Base-by-base conservation (phyloP, 352 stramenopile genomes). In the Pythium phragmiticola region DNA sequence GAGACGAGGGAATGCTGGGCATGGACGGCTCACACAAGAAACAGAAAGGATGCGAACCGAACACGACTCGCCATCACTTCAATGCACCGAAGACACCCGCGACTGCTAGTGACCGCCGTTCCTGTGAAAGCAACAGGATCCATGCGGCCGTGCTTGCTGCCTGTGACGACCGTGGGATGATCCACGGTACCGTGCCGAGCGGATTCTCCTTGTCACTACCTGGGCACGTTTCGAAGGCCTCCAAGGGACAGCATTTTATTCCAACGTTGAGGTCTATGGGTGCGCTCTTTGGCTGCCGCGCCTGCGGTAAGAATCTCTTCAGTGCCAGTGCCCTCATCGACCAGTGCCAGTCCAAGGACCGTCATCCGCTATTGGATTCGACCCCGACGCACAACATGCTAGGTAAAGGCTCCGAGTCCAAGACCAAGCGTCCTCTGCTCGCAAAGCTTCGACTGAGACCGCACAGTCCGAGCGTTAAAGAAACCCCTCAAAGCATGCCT, bases 221-320 rank as follows among this genome's bases (percentile, higher is more conserved):
- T 34, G 36, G 55, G 14, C 34, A 54, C 26, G 26, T 30, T 5
- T 30, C 26, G 2, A 30, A 30, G 26, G n/a, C 57, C 17, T 60
- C 52, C 12, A 65, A 52, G 39, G 47, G 43, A 0, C 37, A 70
- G 3, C 72, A 73, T 39, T 92, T 92, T 55, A 84, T 94, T 34
- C 85, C 85, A 36, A 72, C 83, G 12, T 55, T 92, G 37, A 76
- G 82, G 11, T 90, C 80, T 4, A 92, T 92, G 81, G 83, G 76
- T 13, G 82, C 83, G 4, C 66, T 87, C 47, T 89, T 84, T 55
- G 82, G 83, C 28, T 94, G 85, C 55, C 72, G 70, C 14, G 54
- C 54, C 19, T 94, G 85, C 36, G 72, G 75, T 11, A 69, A 84
- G 63, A 74, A 68, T 37, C 63, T 94, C 13, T 92, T 90, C 61